These are phyloP conservation scores for Chalaropsis ovoidea DNA, from an alignment of 2,329 filamentous ascomycete genomes.

Conservation along the genomic window DNA sequence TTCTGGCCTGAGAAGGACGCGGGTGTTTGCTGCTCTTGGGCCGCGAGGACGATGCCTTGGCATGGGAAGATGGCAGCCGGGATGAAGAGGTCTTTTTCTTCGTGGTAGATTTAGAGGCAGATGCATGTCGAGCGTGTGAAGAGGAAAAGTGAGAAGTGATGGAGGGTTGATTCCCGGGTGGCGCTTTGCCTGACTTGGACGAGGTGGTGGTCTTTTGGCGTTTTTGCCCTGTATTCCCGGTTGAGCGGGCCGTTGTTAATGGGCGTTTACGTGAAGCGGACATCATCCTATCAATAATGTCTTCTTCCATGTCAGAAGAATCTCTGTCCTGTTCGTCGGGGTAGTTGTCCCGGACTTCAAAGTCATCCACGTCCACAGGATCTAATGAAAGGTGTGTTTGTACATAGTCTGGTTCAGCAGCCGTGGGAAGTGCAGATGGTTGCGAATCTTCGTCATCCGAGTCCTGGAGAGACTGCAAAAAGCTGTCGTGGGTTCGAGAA, in stretches of 20 bases:
- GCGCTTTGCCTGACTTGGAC: constrained; percentile 26
- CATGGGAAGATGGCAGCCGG: neutral
- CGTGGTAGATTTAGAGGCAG: neutral
- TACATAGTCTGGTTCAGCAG: constrained; percentile 12
- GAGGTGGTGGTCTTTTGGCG: constrained; percentile 29
- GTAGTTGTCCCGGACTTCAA: constrained; percentile 35
- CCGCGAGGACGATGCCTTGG: neutral
- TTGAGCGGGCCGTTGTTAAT: constrained; percentile 28
- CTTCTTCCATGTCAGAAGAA: constrained; percentile 40
- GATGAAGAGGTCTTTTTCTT: neutral
- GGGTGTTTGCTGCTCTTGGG: neutral
- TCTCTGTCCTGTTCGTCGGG: constrained; percentile 30
- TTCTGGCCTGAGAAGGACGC: constrained; percentile 12
- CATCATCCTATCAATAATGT: constrained; percentile 44
- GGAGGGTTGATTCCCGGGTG: constrained; percentile 31
- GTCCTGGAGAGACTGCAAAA: constrained; percentile 18
- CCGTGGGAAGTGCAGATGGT: constrained; percentile 17
- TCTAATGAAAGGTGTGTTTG: constrained; percentile 20
- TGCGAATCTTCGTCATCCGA: constrained; percentile 29
- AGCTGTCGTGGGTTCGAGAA: constrained; percentile 2
- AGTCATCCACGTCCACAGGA: constrained; percentile 12
- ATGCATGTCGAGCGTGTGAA: neutral
- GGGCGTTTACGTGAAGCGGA: constrained; percentile 36
- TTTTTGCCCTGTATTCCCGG: constrained; percentile 27
- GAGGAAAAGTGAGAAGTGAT: constrained; percentile 31